Evolutionary conservation across 345 rosid species (phyloP).

Genomic region (Turnera subulata): DNA sequence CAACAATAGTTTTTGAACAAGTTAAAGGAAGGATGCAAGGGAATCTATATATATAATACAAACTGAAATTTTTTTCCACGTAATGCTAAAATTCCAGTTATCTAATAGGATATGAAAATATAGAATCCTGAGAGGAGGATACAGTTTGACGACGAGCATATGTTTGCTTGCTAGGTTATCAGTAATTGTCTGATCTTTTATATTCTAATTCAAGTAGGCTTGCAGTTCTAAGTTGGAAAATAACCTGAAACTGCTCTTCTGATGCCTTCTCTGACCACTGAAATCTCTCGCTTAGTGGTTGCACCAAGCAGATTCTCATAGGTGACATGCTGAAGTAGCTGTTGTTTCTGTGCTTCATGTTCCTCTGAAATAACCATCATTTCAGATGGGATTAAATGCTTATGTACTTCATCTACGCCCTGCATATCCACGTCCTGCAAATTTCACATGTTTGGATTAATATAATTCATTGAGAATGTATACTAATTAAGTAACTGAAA

Average conservation of each 20-base stretch:
- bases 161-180: too few species aligned
- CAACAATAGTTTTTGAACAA: too few species aligned
- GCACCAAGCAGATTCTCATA: conserved; percentile 17
- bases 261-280: conserved; percentile 8
- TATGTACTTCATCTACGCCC: background rate
- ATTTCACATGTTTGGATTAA: background rate
- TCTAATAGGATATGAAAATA: too few species aligned
- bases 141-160: too few species aligned
- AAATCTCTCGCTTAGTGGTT: conserved; percentile 6
- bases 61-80: too few species aligned
- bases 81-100: too few species aligned
- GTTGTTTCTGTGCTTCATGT: conserved; percentile 6
- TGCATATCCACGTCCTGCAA: background rate
- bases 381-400: too few species aligned
- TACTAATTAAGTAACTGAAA: background rate
- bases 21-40: too few species aligned
- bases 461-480: background rate
- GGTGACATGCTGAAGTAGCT: background rate
- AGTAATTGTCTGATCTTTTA: background rate
- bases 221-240: background rate
- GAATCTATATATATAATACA: too few species aligned
- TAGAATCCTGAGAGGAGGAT: too few species aligned
- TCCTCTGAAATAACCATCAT: conserved; percentile 8
- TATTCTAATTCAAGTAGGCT: background rate
- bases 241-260: conserved; percentile 27